phyloP scores from a whole-genome alignment of 2,329 filamentous ascomycete species.

The Lasiodiplodia hormozganensis region DNA sequence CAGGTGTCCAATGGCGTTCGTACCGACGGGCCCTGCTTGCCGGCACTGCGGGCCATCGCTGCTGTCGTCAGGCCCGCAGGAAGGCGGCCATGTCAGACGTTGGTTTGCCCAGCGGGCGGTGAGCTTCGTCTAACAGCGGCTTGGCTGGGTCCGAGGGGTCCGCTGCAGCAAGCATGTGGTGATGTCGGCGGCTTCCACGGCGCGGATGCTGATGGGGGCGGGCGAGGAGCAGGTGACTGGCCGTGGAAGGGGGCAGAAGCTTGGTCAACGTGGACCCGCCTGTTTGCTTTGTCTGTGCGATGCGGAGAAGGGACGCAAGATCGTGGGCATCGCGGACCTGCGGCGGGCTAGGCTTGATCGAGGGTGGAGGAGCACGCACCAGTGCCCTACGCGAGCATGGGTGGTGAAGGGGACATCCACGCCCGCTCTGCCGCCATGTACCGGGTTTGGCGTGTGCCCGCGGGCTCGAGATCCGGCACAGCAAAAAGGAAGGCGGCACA shows the following conservation, averaged over 20 bases:
- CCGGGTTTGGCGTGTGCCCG: constrained; percentile 6
- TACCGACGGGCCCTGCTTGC: constrained; percentile 8
- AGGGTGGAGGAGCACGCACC: constrained; percentile 20
- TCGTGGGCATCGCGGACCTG: constrained; percentile 24
- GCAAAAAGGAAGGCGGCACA: constrained; percentile 9
- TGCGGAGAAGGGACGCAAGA: constrained; percentile 22
- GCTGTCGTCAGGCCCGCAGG: constrained; percentile 23
- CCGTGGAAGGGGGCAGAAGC: constrained; percentile 5
- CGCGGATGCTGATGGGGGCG: background rate
- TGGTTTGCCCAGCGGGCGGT: background rate
- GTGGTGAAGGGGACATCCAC: constrained; percentile 16
- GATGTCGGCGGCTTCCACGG: constrained; percentile 11
- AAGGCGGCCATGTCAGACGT: constrained; percentile 13
- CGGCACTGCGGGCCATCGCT: constrained; percentile 2
- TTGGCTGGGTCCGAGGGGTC: background rate
- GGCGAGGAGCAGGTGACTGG: background rate
- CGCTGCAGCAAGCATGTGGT: background rate
- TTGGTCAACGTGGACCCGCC: background rate
- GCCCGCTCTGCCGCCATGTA: constrained; percentile 19
- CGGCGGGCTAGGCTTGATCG: constrained; percentile 20
- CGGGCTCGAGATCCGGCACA: constrained; percentile 10
- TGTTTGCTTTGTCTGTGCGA: background rate
- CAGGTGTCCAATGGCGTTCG: constrained; percentile 17
- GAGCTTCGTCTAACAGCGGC: background rate
- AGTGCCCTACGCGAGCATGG: constrained; percentile 17